These are phyloP conservation scores for Penicillium atrosanguineum DNA, from an alignment of 495 filamentous ascomycete species.

Conservation along the genomic window DNA sequence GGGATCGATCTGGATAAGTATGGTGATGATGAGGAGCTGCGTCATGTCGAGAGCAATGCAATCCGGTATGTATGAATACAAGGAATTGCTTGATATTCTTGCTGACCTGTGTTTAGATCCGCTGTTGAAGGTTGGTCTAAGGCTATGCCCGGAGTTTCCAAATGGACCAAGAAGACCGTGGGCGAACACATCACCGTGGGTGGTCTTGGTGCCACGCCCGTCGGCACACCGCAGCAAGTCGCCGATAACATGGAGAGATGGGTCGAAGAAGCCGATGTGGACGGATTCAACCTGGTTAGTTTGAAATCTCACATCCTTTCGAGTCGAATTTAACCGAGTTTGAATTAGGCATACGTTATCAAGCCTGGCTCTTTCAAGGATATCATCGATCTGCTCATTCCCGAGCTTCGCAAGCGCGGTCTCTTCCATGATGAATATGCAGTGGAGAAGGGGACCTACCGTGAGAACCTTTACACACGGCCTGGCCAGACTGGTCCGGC, in stretches of 20 bases:
- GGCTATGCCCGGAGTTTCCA: slow-evolving; percentile 41
- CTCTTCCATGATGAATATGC: slow-evolving; percentile 51
- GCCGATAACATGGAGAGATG: slow-evolving; percentile 61
- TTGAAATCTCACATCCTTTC: not conserved
- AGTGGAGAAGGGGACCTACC: slow-evolving; percentile 43
- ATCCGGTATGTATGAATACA: slow-evolving; percentile 41
- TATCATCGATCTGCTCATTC: slow-evolving; percentile 51
- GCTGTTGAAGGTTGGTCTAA: slow-evolving; percentile 50
- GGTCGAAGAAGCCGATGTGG: slow-evolving; percentile 59
- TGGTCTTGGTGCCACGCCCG: slow-evolving; percentile 51
- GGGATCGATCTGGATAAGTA: slow-evolving; percentile 54
- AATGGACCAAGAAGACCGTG: slow-evolving; percentile 64
- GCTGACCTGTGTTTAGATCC: slow-evolving; percentile 27
- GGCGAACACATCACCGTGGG: slow-evolving; percentile 63
- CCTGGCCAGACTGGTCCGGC: slow-evolving; percentile 44
- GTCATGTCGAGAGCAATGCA: slow-evolving; percentile 62
- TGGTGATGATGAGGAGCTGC: slow-evolving; percentile 53
- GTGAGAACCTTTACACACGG: slow-evolving; percentile 44
- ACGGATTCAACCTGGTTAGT: slow-evolving; percentile 60
- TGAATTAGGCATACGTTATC: slow-evolving; percentile 51
- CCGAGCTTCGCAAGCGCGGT: slow-evolving; percentile 45
- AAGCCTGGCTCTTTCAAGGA: slow-evolving; percentile 64
- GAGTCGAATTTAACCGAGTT: slow-evolving; percentile 1
- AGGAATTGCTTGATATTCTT: not conserved
- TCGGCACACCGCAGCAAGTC: slow-evolving; percentile 56